Base-by-base conservation (phyloP, 805 yeast species). In the Wickerhamomyces alni region DNA sequence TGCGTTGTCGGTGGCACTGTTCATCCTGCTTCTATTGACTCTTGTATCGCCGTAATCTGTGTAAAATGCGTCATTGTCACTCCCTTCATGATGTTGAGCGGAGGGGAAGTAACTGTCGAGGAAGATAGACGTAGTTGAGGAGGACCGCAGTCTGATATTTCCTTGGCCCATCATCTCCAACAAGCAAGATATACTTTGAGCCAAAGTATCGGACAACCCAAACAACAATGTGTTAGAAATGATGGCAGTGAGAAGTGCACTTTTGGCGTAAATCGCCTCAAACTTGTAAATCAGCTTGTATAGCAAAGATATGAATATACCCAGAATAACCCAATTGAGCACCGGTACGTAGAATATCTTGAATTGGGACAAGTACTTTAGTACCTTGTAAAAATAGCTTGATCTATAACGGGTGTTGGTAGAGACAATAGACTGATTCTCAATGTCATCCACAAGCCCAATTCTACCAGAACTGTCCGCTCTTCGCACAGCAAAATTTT, bases 201-300 rank as follows among this genome's bases (percentile, higher is more conserved):
- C 98, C 45, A 89, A 57, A 0, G 89, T 77, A 57, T 91, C 98
- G 0, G 97, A 88, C n/a, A 87, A 78, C 0, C 96, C 96, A 58
- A 80, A 86, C 5, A 91, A 66, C 5, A 89, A 78, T 22, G 85
- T 62, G 54, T 91, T 91, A 1, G 96, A 82, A 18, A 80, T 75
- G 42, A 87, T 74, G 28, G 88, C 85, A 13, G 96, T 87, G n/a
- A 82, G 58, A 24, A 87, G 61, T 2, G 93, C 80, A 35, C 78
- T 76, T 41, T 64, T 69, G 44, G 74, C 72, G 58, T 88, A 88
- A 40, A 82, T 54, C 8, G 64, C 66, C 37, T 77, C 77, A 53
- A 82, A 83, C 37, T 70, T 67, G 22, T 75, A 67, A 8, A 86
- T 74, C 36, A 80, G 64, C 40, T 70, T 72, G 39, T 70, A 50